These are phyloP conservation scores for Lodderomyces pseudojiufengensis DNA, from an alignment of 1,139 yeast species.

Conservation along the genomic window DNA sequence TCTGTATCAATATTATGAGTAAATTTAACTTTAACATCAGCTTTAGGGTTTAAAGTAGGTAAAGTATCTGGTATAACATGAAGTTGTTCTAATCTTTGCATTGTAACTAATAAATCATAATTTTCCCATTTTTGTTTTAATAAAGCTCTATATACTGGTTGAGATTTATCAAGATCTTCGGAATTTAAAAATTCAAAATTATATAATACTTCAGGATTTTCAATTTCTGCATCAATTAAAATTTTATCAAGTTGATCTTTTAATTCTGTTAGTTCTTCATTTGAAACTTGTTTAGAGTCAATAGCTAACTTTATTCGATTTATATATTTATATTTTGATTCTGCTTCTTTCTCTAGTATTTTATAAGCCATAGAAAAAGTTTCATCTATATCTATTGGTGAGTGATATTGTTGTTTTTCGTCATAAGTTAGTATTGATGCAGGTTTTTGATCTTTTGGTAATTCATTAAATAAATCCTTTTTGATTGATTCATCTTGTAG, in stretches of 20 bases:
- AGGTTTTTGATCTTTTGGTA: slow-evolving; percentile 28
- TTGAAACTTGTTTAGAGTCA: slow-evolving; percentile 4
- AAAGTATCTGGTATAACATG: slow-evolving; percentile 89
- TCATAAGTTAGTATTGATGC: slow-evolving; percentile 19
- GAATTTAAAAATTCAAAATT: slow-evolving; percentile 48
- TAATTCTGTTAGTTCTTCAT: slow-evolving; percentile 9
- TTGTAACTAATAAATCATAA: slow-evolving; percentile 62
- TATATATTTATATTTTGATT: slow-evolving; percentile 19
- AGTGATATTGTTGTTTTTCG: slow-evolving; percentile 41
- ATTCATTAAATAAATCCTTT: slow-evolving; percentile 33
- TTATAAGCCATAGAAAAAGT: slow-evolving; percentile 69
- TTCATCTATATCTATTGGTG: slow-evolving; percentile 68
- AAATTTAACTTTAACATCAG: slow-evolving; percentile 72
- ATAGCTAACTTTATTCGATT: slow-evolving; percentile 14
- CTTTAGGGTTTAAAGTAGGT: slow-evolving; percentile 84
- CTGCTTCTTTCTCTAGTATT: slow-evolving; percentile 47
- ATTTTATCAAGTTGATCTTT: slow-evolving; percentile 20
- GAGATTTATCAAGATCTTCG: slow-evolving; percentile 56
- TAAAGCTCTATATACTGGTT: slow-evolving; percentile 75
- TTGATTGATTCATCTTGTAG: slow-evolving; percentile 28
- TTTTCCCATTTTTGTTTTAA: slow-evolving; percentile 70
- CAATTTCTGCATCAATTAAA: slow-evolving; percentile 49
- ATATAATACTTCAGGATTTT: slow-evolving; percentile 81
- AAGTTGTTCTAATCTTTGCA: slow-evolving; percentile 88
- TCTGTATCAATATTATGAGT: slow-evolving; percentile 59